phyloP scores from a whole-genome alignment of 306 rosid species.

The Casuarina glauca region DNA sequence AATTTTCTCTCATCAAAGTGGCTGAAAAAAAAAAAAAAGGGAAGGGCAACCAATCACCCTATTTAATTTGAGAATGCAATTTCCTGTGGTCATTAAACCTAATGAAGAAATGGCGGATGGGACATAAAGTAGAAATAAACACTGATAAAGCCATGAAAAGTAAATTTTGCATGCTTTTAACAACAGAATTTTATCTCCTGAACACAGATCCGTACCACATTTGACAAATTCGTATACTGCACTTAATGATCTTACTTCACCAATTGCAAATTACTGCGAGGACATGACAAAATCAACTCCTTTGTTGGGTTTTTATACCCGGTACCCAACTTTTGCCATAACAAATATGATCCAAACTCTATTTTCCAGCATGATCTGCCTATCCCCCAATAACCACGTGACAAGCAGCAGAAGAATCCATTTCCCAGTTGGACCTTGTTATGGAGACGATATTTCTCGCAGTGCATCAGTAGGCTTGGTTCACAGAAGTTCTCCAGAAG shows the following conservation, averaged over 20 bases:
- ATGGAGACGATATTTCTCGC: constrained; percentile 20
- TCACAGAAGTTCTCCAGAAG: constrained; percentile 29
- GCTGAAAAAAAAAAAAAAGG: too few relatives aligned
- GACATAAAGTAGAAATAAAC: too few relatives aligned
- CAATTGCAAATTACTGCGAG: constrained; percentile 9
- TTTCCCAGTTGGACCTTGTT: constrained; percentile 7
- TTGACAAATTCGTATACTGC: constrained; percentile 10
- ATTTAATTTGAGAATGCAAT: too few relatives aligned
- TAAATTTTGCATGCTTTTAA: too few relatives aligned
- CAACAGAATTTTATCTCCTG: neutral
- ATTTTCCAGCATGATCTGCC: constrained; percentile 16
- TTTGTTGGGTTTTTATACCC: constrained; percentile 11
- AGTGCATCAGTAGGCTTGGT: constrained; percentile 21
- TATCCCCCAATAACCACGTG: constrained; percentile 1
- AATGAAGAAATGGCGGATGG: too few relatives aligned
- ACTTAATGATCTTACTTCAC: constrained; percentile 10
- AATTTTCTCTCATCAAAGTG: too few relatives aligned
- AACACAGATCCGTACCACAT: neutral
- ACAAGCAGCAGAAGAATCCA: constrained; percentile 1
- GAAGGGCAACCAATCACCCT: too few relatives aligned
- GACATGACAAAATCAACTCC: neutral
- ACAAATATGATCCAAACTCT: constrained; percentile 19
- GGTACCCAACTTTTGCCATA: constrained; percentile 31
- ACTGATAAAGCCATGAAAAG: too few relatives aligned
- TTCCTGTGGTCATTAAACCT: too few relatives aligned